These are phyloP conservation scores for Cylindricascospora bacillispora DNA, from an alignment of 1,139 yeast genomes.

Conservation along the genomic window DNA sequence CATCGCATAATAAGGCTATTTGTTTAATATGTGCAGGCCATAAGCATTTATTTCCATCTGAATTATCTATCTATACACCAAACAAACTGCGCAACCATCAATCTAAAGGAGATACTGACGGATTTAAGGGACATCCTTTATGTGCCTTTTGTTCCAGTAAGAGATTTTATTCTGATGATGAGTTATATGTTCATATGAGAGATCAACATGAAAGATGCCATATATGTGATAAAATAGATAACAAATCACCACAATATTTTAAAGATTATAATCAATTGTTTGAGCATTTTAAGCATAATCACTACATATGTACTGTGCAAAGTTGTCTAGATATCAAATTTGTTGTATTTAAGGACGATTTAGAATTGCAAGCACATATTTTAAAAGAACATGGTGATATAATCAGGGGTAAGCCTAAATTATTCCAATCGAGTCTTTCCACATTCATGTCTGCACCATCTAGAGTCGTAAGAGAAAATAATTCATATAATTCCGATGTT, in stretches of 20 bases:
- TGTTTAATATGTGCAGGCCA: constrained; percentile 68
- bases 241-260: constrained; percentile 64
- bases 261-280: constrained; percentile 62
- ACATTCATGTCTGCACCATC: constrained; percentile 34
- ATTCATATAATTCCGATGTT: constrained; percentile 6
- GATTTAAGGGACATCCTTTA: constrained; percentile 81
- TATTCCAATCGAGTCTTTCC: constrained; percentile 58
- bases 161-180: constrained; percentile 83
- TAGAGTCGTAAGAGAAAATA: constrained; percentile 15
- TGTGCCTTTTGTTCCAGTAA: constrained; percentile 70
- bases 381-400: constrained; percentile 64
- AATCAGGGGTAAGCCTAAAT: constrained; percentile 33
- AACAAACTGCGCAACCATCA: constrained; percentile 62
- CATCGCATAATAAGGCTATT: constrained; percentile 45
- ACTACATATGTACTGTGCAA: constrained; percentile 69
- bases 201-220: constrained; percentile 82
- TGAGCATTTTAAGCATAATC: constrained; percentile 59
- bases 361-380: constrained; percentile 84
- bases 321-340: constrained; percentile 81
- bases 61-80: constrained; percentile 48
- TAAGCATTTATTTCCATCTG: constrained; percentile 67
- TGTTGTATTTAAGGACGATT: constrained; percentile 79
- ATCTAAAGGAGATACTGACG: constrained; percentile 48
- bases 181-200: constrained; percentile 68
- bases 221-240: constrained; percentile 65